A percentile compares a stretch with the other conserved stretches of the same genome.
Evolutionary conservation across 2,329 filamentous ascomycete genomes (phyloP).

Genomic region (Whalleya microplaca): DNA sequence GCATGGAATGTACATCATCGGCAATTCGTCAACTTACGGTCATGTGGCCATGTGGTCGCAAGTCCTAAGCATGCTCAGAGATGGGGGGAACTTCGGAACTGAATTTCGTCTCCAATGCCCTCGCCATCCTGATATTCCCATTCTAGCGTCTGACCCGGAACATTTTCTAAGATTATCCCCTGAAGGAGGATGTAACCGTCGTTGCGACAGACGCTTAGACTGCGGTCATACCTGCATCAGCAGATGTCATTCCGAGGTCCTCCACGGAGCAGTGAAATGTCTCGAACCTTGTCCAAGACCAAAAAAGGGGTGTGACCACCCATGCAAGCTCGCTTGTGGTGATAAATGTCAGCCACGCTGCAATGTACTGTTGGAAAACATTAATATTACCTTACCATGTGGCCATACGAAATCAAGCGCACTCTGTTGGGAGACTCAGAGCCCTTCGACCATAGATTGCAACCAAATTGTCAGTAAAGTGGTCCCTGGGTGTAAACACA

Average conservation of each 20-base stretch:
- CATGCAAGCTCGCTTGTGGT: slow-evolving; percentile 48
- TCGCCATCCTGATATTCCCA: slow-evolving; percentile 57
- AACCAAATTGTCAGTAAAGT: slow-evolving; percentile 45
- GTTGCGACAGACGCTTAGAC: slow-evolving; percentile 52
- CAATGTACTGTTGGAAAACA: slow-evolving; percentile 34
- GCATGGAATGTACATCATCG: slow-evolving; percentile 73
- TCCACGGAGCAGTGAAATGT: slow-evolving; percentile 53
- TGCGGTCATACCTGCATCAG: slow-evolving; percentile 54
- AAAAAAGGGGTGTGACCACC: slow-evolving; percentile 48
- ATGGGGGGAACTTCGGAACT: slow-evolving; percentile 50
- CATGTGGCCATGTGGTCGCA: slow-evolving; percentile 66
- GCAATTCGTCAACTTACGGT: slow-evolving; percentile 62
- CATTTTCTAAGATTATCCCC: slow-evolving; percentile 61
- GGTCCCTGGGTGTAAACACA: slow-evolving; percentile 61
- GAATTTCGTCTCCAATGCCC: slow-evolving; percentile 60
- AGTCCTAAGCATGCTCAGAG: slow-evolving; percentile 57
- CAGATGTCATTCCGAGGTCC: slow-evolving; percentile 50
- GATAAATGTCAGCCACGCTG: slow-evolving; percentile 47
- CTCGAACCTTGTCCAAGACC: slow-evolving; percentile 47
- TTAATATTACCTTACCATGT: slow-evolving; percentile 43
- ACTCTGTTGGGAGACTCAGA: slow-evolving; percentile 47
- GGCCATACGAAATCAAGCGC: slow-evolving; percentile 43
- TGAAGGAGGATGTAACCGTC: slow-evolving; percentile 62
- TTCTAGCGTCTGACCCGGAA: slow-evolving; percentile 56
- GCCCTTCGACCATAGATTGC: slow-evolving; percentile 54